Evolutionary conservation across 345 rosid species (phyloP).

Genomic region (Salix suchowensis): DNA sequence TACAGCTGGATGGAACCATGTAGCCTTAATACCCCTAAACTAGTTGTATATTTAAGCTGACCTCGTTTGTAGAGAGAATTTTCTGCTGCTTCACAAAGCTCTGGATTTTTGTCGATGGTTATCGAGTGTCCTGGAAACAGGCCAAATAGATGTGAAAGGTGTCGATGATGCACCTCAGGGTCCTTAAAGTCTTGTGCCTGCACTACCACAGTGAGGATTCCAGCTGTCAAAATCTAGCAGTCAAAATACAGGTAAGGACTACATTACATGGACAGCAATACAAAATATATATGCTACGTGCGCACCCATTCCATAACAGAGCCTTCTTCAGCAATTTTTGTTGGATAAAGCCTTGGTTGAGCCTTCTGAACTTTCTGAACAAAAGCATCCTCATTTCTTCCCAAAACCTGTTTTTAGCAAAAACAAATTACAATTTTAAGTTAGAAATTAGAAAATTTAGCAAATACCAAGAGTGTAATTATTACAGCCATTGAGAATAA

Average conservation of each 20-base stretch:
- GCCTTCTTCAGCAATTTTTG: constrained; percentile 61
- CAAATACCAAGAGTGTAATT: neutral
- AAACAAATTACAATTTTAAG: neutral
- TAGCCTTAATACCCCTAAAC: neutral
- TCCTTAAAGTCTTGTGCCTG: constrained; percentile 80
- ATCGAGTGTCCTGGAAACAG: constrained; percentile 83
- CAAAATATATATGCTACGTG: neutral
- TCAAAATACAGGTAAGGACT: neutral
- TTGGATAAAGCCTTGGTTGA: constrained; percentile 60
- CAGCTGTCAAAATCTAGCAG: neutral
- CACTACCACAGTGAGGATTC: neutral
- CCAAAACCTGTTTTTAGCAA: constrained; percentile 49
- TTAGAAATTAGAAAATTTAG: neutral
- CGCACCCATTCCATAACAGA: constrained; percentile 94
- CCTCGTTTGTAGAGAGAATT: constrained; percentile 73
- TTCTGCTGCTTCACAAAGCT: constrained; percentile 68
- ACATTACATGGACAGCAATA: neutral
- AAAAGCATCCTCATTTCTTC: constrained; percentile 44
- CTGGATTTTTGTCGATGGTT: constrained; percentile 54
- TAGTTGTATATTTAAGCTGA: constrained; percentile 17
- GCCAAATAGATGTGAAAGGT: constrained; percentile 89
- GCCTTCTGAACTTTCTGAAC: constrained; percentile 52
- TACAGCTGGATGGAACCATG: neutral
- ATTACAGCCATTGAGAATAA: neutral
- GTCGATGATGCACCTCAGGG: constrained; percentile 79